These are phyloP conservation scores for Digitaria exilis DNA, from an alignment of 202 grass and related monocot species.

Conservation along the genomic window DNA sequence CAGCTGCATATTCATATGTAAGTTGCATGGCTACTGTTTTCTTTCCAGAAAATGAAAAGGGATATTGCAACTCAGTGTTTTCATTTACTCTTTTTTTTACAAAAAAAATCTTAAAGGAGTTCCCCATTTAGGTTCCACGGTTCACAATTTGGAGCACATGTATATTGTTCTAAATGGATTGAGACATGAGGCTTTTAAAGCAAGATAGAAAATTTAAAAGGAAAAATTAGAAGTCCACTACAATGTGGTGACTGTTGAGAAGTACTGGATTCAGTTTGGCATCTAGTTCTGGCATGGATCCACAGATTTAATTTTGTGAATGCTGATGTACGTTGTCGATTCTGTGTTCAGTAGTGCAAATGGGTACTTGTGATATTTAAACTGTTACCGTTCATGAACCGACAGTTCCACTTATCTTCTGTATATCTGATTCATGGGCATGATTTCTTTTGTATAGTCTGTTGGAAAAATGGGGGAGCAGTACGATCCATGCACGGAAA, in stretches of 20 bases:
- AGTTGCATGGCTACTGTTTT: neutral
- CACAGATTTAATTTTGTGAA: neutral
- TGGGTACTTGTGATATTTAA: constrained; percentile 16
- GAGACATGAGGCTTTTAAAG: neutral
- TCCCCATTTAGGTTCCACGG: neutral
- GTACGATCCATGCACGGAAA: constrained; percentile 95
- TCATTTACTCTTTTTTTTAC: neutral
- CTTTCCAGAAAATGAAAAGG: neutral
- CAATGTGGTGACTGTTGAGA: neutral
- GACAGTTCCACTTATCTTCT: constrained; percentile 26
- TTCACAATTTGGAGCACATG: neutral
- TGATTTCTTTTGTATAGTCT: constrained; percentile 63
- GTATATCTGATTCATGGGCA: constrained; percentile 33
- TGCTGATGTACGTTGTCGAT: neutral
- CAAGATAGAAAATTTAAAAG: neutral
- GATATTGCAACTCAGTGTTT: neutral
- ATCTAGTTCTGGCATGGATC: neutral
- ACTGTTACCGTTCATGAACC: constrained; percentile 2
- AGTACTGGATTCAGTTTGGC: neutral
- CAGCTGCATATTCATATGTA: neutral
- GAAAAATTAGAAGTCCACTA: neutral
- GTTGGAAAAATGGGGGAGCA: constrained; percentile 70
- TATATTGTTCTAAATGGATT: constrained; percentile 6
- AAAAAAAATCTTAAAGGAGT: constrained; percentile 1
- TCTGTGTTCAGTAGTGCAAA: constrained; percentile 1